Evolutionary conservation across 1,139 yeast species (phyloP), one percentile per base, ranked within the genome.

Genomic region (Blastobotrys proliferans): DNA sequence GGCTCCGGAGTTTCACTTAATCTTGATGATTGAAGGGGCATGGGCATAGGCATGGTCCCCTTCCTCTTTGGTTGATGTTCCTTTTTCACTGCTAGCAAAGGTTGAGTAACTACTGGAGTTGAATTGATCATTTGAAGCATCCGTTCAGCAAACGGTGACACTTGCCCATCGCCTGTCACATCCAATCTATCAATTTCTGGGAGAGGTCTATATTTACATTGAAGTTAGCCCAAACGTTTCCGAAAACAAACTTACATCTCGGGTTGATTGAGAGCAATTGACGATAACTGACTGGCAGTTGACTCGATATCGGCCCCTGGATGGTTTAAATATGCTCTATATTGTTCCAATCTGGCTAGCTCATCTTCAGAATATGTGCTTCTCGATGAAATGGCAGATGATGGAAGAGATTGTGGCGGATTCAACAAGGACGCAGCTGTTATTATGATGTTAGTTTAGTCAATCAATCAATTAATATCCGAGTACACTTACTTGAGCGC

Each of bases 401-500:
- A 17, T 30, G 8, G 34, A 14, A 30, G n/a, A 6, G 34, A 18
- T 30, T 6, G 19, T 9, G 34, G 34, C 5, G 34, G 34, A 30
- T 30, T n/a, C 19, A 30, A 17, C 19, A 30, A 30, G n/a, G 34
- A 6, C 6, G 9, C n/a, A 18, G n/a, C 34, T 30, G n/a, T 6
- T 9, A 11, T 9, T 27, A 16, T 6, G 13, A 6, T 27, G n/a
- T 6, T 27, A 10, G 6, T 14, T 30, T 13, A 14, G 17, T 14
- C 17, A 5, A 30, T 14, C 13, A 17, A 11, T 9, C 8, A 28
- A 13, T 13, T 28, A 9, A 28, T 28, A 8, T 22, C n/a, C n/a
- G n/a, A n/a, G n/a, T n/a, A n/a, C 3, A 28, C 41, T 5, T 38
- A 38, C 41, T n/a, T 29, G 38, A 4, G 10, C 18, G 29, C 2